Percentiles rank a stretch among this genome's conserved stretches.
phyloP scores from a whole-genome alignment of 352 stramenopile species.

The Phytophthora podocarpi region DNA sequence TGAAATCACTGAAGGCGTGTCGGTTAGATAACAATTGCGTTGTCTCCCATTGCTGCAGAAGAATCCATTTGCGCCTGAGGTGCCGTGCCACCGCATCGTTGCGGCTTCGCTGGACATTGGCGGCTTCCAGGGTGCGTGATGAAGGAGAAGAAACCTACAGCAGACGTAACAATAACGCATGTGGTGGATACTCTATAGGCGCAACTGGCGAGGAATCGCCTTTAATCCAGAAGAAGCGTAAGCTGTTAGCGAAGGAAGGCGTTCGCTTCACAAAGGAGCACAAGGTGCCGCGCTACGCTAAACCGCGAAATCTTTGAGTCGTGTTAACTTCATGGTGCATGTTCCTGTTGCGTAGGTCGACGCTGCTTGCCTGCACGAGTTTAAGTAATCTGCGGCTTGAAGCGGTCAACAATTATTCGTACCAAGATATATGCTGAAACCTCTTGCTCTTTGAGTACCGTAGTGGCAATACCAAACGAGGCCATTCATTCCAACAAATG shows the following conservation, averaged over 20 bases:
- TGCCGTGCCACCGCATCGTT: slow-evolving; percentile 84
- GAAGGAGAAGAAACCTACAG: not conserved
- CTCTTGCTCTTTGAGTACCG: too few relatives aligned
- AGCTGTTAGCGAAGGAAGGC: slow-evolving; percentile 64
- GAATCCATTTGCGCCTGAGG: slow-evolving; percentile 80
- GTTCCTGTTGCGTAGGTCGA: slow-evolving; percentile 45
- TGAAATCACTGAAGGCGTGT: not conserved
- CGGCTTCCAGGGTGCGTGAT: slow-evolving; percentile 66
- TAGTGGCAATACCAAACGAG: not conserved
- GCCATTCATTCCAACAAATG: slow-evolving; percentile 4
- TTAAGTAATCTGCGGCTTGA: slow-evolving; percentile 29
- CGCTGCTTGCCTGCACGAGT: slow-evolving; percentile 49
- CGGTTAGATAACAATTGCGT: not conserved
- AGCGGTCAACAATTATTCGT: not conserved
- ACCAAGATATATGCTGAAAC: too few relatives aligned
- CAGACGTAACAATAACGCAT: not conserved
- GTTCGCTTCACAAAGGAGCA: slow-evolving; percentile 61
- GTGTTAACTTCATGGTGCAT: not conserved
- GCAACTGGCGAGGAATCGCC: slow-evolving; percentile 61
- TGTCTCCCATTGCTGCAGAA: slow-evolving; percentile 41
- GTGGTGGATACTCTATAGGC: slow-evolving; percentile 28
- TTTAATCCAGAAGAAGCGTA: slow-evolving; percentile 73
- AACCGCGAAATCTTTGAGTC: not conserved
- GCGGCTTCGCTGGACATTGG: slow-evolving; percentile 69
- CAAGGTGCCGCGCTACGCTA: slow-evolving; percentile 44